Percentiles rank a stretch among this genome's conserved stretches.
phyloP scores from a whole-genome alignment of 1,139 yeast genomes.

The Geotrichum klebahnii region DNA sequence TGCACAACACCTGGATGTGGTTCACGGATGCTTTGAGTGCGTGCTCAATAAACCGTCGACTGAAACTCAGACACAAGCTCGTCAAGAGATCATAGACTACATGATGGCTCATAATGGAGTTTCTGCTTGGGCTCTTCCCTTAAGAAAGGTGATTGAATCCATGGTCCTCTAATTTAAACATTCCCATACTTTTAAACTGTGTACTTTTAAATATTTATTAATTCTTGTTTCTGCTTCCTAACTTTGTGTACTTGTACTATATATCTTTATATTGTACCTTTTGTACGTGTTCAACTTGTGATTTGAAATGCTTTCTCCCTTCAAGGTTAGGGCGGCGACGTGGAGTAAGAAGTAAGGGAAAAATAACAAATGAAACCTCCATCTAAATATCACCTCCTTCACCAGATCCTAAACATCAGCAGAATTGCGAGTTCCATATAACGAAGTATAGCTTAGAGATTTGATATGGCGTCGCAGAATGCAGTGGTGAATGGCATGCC shows the following conservation, averaged over 20 bases:
- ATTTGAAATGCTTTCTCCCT: background rate
- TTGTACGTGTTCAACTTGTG: too few relatives aligned
- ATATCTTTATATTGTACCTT: background rate
- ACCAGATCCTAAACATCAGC: background rate
- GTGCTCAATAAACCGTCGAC: conserved; percentile 1
- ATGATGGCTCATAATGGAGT: conserved; percentile 53
- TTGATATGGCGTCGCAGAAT: conserved; percentile 9
- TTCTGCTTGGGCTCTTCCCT: conserved; percentile 54
- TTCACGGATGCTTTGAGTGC: conserved; percentile 24
- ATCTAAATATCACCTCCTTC: background rate
- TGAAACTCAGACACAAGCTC: conserved; percentile 26
- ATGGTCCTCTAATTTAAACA: conserved; percentile 1
- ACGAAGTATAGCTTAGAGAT: background rate
- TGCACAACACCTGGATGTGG: conserved; percentile 28
- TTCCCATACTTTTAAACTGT: background rate
- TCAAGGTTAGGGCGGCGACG: background rate
- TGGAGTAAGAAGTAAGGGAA: background rate
- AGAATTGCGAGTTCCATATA: too few relatives aligned
- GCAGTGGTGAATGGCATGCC: conserved; percentile 1
- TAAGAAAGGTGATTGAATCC: conserved; percentile 48
- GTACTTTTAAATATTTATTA: conserved; percentile 1
- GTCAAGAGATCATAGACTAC: conserved; percentile 42
- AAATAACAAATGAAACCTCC: background rate
- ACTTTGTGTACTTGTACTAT: background rate
- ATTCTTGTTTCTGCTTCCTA: background rate